Conservation (phyloP, 352 stramenopile genomes). For the Globisporangium okanoganense region DNA sequence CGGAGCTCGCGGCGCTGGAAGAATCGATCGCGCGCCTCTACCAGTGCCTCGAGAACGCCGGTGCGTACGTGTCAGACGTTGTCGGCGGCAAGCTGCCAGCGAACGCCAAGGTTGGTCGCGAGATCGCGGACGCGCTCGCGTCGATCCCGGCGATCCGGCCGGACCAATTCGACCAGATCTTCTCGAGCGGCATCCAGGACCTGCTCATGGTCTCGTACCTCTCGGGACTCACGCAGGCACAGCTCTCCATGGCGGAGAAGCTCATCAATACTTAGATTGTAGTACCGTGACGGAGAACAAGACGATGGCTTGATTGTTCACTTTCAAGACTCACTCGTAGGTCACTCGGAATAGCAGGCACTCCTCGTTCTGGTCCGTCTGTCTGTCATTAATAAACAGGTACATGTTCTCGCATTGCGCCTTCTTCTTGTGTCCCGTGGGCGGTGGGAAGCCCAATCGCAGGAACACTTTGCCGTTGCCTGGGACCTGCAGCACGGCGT, state of each 20-base stretch:
- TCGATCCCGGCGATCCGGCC: slow-evolving; percentile 91
- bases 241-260: slow-evolving; percentile 97
- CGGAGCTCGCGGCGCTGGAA: slow-evolving; percentile 70
- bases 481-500: slow-evolving; percentile 51
- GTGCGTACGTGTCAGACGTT: slow-evolving; percentile 90
- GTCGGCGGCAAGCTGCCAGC: slow-evolving; percentile 72
- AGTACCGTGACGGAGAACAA: not conserved
- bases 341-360: slow-evolving; percentile 87
- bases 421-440: not conserved
- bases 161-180: slow-evolving; percentile 96
- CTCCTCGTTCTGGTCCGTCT: slow-evolving; percentile 91
- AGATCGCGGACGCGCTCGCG: slow-evolving; percentile 93
- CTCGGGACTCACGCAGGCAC: slow-evolving; percentile 95
- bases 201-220: slow-evolving; percentile 99
- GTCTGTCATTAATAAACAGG: slow-evolving; percentile 91
- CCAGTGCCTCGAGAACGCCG: slow-evolving; percentile 87
- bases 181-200: slow-evolving; percentile 96
- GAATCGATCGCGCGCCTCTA: slow-evolving; percentile 88
- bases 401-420: slow-evolving; percentile 49
- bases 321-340: slow-evolving; percentile 32
- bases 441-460: slow-evolving; percentile 38
- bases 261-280: slow-evolving; percentile 88
- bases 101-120: slow-evolving; percentile 87
- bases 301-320: not conserved
- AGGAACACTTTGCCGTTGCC: slow-evolving; percentile 51